A percentile compares a stretch with the other conserved stretches of the same genome.
These are phyloP conservation scores for Aeschynomene evenia DNA, from an alignment of 306 rosid species.

Conservation along the genomic window DNA sequence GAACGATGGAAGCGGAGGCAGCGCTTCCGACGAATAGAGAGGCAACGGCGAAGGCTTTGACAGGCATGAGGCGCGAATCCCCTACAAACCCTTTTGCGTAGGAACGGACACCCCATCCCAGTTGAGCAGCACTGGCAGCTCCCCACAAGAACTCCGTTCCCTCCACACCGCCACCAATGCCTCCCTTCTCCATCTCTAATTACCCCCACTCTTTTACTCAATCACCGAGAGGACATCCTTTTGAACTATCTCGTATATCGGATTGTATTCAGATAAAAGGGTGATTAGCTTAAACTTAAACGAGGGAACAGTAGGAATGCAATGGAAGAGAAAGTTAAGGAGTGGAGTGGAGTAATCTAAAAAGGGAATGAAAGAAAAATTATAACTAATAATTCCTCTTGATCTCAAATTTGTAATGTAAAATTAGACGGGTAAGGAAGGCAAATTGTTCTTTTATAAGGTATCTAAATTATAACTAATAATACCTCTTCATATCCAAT, in stretches of 20 bases:
- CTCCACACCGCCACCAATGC: constrained; percentile 1
- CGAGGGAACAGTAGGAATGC: too few relatives aligned
- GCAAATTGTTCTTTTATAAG: too few relatives aligned
- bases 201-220: neutral
- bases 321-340: too few relatives aligned
- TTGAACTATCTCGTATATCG: neutral
- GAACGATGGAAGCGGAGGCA: constrained; percentile 61
- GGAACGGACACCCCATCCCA: constrained; percentile 61
- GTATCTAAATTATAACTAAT: too few relatives aligned
- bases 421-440: too few relatives aligned
- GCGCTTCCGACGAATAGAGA: constrained; percentile 74
- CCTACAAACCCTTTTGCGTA: constrained; percentile 47
- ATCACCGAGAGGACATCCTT: neutral
- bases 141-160: constrained; percentile 66
- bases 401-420: too few relatives aligned
- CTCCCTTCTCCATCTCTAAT: constrained; percentile 34
- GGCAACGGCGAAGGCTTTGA: constrained; percentile 77
- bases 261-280: too few relatives aligned
- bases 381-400: too few relatives aligned
- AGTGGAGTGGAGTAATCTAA: too few relatives aligned
- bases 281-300: too few relatives aligned
- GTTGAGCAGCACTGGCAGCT: constrained; percentile 55
- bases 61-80: constrained; percentile 64
- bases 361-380: too few relatives aligned
- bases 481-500: too few relatives aligned